Evolutionary conservation across 192 early-diverging fungal genomes (phyloP), one percentile per base, ranked within the genome.

Genomic region (Backusella psychrophila): DNA sequence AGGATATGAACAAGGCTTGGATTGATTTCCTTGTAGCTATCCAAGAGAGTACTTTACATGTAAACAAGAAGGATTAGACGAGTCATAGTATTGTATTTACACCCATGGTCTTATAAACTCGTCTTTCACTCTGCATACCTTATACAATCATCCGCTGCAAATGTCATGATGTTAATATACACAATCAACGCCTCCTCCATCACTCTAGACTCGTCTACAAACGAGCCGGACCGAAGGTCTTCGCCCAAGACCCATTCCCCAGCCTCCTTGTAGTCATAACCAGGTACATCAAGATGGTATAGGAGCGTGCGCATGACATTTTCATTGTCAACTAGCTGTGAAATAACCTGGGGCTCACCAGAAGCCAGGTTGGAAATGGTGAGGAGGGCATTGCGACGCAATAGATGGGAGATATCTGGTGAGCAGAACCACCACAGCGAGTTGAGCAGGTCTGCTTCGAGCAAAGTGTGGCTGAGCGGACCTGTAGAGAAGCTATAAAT

Each of bases 371-470:
- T 79, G 3, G 78, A 63, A 34, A 79, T 71, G 1, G 78, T 79
- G 6, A 79, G 34, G 6, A 79, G 42, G 5, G 78, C 78, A 69
- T 79, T 73, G 26, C 78, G 72, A 39, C 78, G 78, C 44, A 75
- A 31, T 19, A 1, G 23, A 31, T 17, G 23, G 0, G 35, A 1
- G 17, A 23, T 49, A 29, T 71, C 44, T 4, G 70, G 70, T 49
- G 44, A n/a, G 14, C 23, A 46, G 8, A 31, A 71, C 35, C 52
- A 69, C 26, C 35, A 74, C 11, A 79, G 14, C n/a, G 33, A n/a
- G 7, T 46, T 46, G 9, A 79, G 31, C 5, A 73, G 68, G 6
- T 41, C 46, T 3, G 49, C 73, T 3, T 69, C 34, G 8, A 79
- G 14, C 7, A 79, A 49, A 3, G 35, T 53, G 1, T 46, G 34